Evolutionary conservation across 768 basidiomycete species (phyloP), one percentile per base, ranked within the genome.

Genomic region (Panus rudis): DNA sequence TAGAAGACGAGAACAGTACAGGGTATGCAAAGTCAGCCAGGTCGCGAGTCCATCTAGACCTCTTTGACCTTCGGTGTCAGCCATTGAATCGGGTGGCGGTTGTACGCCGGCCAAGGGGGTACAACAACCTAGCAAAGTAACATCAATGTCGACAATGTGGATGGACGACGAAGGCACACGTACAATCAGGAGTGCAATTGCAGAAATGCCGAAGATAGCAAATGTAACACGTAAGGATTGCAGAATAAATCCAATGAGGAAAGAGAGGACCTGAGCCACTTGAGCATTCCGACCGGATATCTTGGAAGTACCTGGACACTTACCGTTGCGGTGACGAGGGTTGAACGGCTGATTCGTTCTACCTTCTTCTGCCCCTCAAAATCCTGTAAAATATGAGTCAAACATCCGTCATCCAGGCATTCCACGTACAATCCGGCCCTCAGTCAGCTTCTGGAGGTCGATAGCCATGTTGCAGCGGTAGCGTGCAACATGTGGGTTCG

Each of bases 81-180:
- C 82, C 81, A 84, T 49, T 70, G 65, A 27, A 82, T 76, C 13
- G 79, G 76, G 54, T 84, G 71, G 12, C 59, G 60, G 50, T 79
- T 82, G 63, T 69, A 84, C 60, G 74, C 63, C 0, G 78, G 73
- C 86, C 86, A 89, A 7, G 79, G 79, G 0, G 85, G 86, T 4
- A 88, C 47, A 11, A 79, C 66, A 37, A 70, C 59, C 85, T 87
- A 49, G 11, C 37, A 14, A 34, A 25, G 13, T 34, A 38, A 23
- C 11, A 16, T 14, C 21, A 25, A 22, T 7, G n/a, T 17, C 17
- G 17, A 38, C 37, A 16, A 46, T 16, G 17, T 19, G 13, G 1
- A 26, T 22, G 32, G 16, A 19, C 21, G 19, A 21, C 8, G 3
- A 12, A 17, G 22, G 19, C 13, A 37, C 6, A 49, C 50, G 40